Conservation (phyloP, 257 asterid species). For the Mentha longifolia region DNA sequence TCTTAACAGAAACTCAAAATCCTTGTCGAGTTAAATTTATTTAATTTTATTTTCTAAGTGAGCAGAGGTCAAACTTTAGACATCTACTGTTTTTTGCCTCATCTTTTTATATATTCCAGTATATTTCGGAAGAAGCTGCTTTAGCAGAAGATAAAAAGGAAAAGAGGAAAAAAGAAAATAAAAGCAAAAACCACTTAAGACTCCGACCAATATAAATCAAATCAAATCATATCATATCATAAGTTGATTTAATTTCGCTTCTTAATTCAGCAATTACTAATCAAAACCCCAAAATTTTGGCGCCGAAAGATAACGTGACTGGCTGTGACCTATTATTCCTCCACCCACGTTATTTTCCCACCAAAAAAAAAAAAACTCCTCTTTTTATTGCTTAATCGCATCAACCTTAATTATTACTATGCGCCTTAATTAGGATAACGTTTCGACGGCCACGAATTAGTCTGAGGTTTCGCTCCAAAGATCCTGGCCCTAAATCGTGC, state of each 20-base stretch:
- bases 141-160: conserved; percentile 25
- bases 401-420: conserved; percentile 13
- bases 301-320: conserved; percentile 52
- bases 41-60: neutral
- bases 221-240: neutral
- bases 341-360: conserved; percentile 42
- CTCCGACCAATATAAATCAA: neutral
- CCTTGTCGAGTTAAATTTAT: neutral
- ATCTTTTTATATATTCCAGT: conserved; percentile 10
- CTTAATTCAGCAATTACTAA: neutral
- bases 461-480: conserved; percentile 15
- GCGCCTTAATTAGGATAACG: conserved; percentile 16
- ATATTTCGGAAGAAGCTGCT: neutral
- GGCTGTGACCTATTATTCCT: conserved; percentile 23
- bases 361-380: neutral
- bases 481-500: conserved; percentile 3
- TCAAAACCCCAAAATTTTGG: conserved; percentile 24
- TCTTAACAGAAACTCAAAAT: neutral
- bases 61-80: conserved; percentile 10
- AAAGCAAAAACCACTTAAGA: neutral
- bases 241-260: conserved; percentile 30
- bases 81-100: conserved; percentile 10
- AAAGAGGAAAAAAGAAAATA: neutral
- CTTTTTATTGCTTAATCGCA: conserved; percentile 7
- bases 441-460: conserved; percentile 28